A percentile compares a stretch with the other conserved stretches of the same genome.
Evolutionary conservation across 345 rosid genomes (phyloP).

Genomic region (Aurinia saxatilis): DNA sequence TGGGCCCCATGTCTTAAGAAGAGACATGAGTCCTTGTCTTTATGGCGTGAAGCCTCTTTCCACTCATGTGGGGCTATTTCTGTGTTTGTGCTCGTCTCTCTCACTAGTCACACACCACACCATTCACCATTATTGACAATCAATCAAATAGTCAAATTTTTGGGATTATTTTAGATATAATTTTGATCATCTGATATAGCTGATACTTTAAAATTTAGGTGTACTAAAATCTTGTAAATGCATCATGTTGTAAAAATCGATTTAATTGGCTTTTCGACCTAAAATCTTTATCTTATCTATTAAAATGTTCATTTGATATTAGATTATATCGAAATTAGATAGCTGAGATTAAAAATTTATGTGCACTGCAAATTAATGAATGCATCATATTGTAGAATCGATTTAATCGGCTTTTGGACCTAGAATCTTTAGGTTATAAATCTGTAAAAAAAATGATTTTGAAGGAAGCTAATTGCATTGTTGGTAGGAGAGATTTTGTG

Average conservation of each 20-base stretch:
- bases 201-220: background rate
- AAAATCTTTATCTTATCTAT: no score
- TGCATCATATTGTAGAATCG: no score
- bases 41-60: constrained; percentile 17
- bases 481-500: background rate
- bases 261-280: background rate
- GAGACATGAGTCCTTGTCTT: constrained; percentile 5
- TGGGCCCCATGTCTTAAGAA: background rate
- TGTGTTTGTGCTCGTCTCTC: background rate
- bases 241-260: background rate
- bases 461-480: background rate
- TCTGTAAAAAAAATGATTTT: background rate
- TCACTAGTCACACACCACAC: background rate
- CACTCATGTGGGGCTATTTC: constrained; percentile 4
- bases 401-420: background rate
- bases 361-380: no score
- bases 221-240: no score
- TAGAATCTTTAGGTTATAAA: background rate
- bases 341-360: no score
- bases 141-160: no score
- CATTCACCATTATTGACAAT: no score
- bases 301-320: no score
- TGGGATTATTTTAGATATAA: background rate
- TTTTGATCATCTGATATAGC: background rate
- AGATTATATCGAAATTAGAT: no score